These are phyloP conservation scores for Ceratobasidium sp. DNA, from an alignment of 1,284 basidiomycete species.

Conservation along the genomic window DNA sequence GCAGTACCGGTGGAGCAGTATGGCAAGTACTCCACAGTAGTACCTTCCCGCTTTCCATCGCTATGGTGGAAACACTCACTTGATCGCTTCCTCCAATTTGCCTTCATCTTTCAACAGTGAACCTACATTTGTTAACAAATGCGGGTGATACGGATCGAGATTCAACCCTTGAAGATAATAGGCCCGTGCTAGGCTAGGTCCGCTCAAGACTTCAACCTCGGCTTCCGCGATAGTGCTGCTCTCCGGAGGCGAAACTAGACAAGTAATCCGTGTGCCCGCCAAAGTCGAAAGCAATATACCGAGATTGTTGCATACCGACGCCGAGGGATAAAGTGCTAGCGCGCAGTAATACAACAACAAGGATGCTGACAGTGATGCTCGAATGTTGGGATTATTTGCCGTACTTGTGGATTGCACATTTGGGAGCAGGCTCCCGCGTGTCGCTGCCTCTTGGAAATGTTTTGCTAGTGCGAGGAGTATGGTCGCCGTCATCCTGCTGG, in stretches of 20 bases:
- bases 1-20: slow-evolving; percentile 7
- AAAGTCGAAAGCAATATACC: slow-evolving; percentile 69
- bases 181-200: slow-evolving; percentile 62
- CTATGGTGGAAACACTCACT: slow-evolving; percentile 55
- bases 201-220: slow-evolving; percentile 54
- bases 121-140: slow-evolving; percentile 71
- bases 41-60: background rate
- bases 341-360: slow-evolving; percentile 71
- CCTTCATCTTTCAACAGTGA: slow-evolving; percentile 72
- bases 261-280: slow-evolving; percentile 53
- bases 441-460: slow-evolving; percentile 62
- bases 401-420: background rate
- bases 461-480: slow-evolving; percentile 70
- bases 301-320: slow-evolving; percentile 71
- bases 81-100: slow-evolving; percentile 64
- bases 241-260: slow-evolving; percentile 14
- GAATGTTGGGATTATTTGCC: slow-evolving; percentile 55
- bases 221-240: slow-evolving; percentile 49
- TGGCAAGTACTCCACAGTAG: too few relatives aligned
- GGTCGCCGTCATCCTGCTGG: slow-evolving; percentile 63
- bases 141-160: slow-evolving; percentile 68
- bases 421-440: slow-evolving; percentile 24
- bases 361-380: slow-evolving; percentile 62
- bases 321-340: slow-evolving; percentile 65
- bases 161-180: slow-evolving; percentile 69